Percentiles rank a stretch among this genome's conserved stretches.
These are phyloP conservation scores for Zostera marina DNA, from an alignment of 116 monocot genomes.

Conservation along the genomic window DNA sequence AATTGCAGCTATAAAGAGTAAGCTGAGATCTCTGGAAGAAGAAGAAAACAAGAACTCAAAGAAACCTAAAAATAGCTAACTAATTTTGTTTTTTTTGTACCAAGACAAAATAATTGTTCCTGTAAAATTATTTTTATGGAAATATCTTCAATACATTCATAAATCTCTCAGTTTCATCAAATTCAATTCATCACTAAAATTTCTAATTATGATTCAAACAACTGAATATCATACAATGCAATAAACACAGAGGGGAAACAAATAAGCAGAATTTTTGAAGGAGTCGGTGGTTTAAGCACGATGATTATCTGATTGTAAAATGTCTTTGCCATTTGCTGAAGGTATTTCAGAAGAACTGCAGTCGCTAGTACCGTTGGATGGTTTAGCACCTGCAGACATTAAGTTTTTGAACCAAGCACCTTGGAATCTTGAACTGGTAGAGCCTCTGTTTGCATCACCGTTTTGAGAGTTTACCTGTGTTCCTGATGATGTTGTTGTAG, in stretches of 20 bases:
- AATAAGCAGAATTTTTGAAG: no score
- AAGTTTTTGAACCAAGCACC: constrained; percentile 52
- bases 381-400: constrained; percentile 37
- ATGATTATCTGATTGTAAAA: no score
- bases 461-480: no score
- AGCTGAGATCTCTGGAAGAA: constrained; percentile 65
- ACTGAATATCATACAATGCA: neutral
- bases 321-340: neutral
- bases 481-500: constrained; percentile 16
- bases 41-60: constrained; percentile 18
- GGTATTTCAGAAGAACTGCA: neutral
- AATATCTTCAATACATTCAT: no score
- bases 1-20: constrained; percentile 83
- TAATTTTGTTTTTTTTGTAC: no score
- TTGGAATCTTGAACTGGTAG: constrained; percentile 33
- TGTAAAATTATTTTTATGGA: no score
- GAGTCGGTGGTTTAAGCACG: no score
- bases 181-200: no score
- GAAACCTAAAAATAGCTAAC: constrained; percentile 19
- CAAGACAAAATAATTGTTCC: no score
- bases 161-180: no score
- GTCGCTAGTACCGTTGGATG: constrained; percentile 22
- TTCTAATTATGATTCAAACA: no score
- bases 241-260: neutral
- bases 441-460: constrained; percentile 19